Conservation (phyloP, 1,284 basidiomycete species). For the Amylostereum areolatum region DNA sequence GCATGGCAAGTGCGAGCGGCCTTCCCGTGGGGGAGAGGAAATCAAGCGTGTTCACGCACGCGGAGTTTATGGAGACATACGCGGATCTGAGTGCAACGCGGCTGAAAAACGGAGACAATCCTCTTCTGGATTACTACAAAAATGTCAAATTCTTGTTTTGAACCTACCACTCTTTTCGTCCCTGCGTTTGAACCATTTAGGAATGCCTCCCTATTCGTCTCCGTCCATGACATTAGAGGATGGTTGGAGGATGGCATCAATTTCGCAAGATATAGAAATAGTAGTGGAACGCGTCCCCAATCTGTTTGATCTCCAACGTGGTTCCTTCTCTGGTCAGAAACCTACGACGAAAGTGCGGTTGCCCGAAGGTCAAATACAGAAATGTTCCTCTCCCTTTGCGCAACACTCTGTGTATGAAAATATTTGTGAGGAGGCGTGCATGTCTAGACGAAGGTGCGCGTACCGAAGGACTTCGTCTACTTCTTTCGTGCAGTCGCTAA, state of each 20-base stretch:
- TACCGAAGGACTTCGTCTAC: constrained; percentile 78
- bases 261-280: constrained; percentile 60
- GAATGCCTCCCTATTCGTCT: not conserved
- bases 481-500: constrained; percentile 75
- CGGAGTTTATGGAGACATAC: constrained; percentile 80
- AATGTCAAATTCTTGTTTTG: constrained; percentile 86
- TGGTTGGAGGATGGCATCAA: not conserved
- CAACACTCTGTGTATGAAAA: constrained; percentile 47
- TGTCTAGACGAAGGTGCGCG: constrained; percentile 11
- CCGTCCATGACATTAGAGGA: not conserved
- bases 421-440: constrained; percentile 1
- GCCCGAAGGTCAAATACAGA: constrained; percentile 86
- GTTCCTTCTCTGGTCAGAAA: constrained; percentile 54
- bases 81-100: constrained; percentile 65
- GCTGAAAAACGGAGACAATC: constrained; percentile 78
- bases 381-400: constrained; percentile 56
- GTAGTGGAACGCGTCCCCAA: constrained; percentile 83
- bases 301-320: constrained; percentile 55
- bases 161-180: constrained; percentile 9
- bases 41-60: constrained; percentile 77
- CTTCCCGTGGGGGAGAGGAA: constrained; percentile 76
- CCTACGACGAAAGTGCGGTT: constrained; percentile 82
- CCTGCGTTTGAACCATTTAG: not conserved
- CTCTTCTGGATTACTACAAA: constrained; percentile 80
- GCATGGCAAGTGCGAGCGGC: constrained; percentile 66